Conservation (phyloP, 257 asterid genomes). For the Scutellaria galericulata region DNA sequence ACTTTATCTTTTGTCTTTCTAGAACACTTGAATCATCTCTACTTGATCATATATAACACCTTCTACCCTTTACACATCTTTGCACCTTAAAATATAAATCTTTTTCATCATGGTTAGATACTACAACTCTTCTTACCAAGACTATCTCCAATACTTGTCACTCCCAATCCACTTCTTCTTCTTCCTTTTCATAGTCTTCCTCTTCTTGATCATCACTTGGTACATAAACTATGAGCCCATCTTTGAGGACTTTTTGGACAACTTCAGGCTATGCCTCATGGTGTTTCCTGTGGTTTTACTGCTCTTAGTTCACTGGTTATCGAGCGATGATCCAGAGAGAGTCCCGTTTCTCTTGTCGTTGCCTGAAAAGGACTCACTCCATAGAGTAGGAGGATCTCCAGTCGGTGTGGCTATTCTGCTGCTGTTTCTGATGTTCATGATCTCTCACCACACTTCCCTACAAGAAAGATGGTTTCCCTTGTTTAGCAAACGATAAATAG, state of each 20-base stretch:
- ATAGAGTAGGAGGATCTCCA: constrained; percentile 64
- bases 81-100: neutral
- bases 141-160: constrained; percentile 51
- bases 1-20: constrained; percentile 21
- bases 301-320: constrained; percentile 58
- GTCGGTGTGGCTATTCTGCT: constrained; percentile 59
- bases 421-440: constrained; percentile 56
- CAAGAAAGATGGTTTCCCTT: constrained; percentile 70
- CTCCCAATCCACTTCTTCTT: constrained; percentile 53
- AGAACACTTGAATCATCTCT: constrained; percentile 18
- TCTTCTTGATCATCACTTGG: constrained; percentile 56
- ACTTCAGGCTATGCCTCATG: constrained; percentile 52
- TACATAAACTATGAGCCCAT: constrained; percentile 55
- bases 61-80: neutral
- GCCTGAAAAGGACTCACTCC: constrained; percentile 55
- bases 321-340: constrained; percentile 38
- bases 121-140: constrained; percentile 48
- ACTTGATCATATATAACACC: constrained; percentile 26
- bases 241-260: constrained; percentile 47
- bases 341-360: constrained; percentile 46
- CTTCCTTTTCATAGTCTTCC: constrained; percentile 45
- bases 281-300: constrained; percentile 55
- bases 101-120: constrained; percentile 47
- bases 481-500: constrained; percentile 41
- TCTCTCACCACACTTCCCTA: constrained; percentile 55